Evolutionary conservation across 495 filamentous ascomycete genomes (phyloP).

Genomic region (Neurospora sp.): DNA sequence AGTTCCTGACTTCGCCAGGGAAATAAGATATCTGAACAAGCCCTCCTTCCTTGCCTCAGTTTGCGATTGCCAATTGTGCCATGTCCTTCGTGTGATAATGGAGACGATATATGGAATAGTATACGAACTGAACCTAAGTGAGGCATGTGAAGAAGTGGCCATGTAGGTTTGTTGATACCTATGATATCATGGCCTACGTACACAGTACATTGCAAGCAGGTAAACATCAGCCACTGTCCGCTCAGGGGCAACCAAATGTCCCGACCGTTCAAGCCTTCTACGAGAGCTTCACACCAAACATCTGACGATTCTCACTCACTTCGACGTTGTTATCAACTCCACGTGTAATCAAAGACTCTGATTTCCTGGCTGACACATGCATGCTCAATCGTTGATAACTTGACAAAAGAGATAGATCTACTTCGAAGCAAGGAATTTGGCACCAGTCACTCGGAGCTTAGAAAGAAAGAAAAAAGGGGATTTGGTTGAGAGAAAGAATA

Average conservation of each 20-base stretch:
- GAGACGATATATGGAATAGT: not conserved
- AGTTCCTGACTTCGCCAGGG: constrained; percentile 14
- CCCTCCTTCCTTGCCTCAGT: not conserved
- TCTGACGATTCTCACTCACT: not conserved
- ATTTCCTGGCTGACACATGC: not conserved
- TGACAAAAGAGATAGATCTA: not conserved
- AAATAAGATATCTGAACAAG: constrained; percentile 6
- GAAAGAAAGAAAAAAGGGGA: not conserved
- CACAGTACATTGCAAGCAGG: not conserved
- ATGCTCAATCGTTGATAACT: not conserved
- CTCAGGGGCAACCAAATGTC: not conserved
- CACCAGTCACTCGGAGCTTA: not conserved
- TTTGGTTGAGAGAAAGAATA: not conserved
- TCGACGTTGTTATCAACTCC: not conserved
- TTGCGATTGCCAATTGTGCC: not conserved
- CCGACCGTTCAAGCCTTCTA: not conserved
- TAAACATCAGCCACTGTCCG: not conserved
- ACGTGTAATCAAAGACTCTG: not conserved
- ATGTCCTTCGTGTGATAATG: not conserved
- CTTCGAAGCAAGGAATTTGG: not conserved
- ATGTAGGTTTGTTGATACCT: not conserved
- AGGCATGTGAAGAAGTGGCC: not conserved
- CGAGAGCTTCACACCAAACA: not conserved
- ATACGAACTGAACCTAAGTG: not conserved
- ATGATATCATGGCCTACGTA: not conserved